Conservation (phyloP, 768 basidiomycete species). For the Leccinum uliginosum region DNA sequence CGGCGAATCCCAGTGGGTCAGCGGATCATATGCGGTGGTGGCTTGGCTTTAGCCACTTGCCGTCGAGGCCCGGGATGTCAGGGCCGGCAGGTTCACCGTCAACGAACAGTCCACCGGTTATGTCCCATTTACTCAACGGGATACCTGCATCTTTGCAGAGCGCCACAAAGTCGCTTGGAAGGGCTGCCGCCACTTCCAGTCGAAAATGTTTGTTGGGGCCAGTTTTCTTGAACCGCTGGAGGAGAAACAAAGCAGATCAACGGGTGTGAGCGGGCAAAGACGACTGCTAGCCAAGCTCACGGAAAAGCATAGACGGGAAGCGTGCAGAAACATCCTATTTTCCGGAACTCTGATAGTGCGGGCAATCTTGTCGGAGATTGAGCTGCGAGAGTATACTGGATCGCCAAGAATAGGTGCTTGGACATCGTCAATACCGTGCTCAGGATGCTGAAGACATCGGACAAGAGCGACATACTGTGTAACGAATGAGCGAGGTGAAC, state of each 20-base stretch:
- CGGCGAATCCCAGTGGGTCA: conserved; percentile 2
- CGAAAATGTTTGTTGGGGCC: conserved; percentile 47
- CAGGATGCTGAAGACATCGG: background rate
- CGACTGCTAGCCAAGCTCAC: conserved; percentile 33
- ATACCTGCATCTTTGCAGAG: conserved; percentile 48
- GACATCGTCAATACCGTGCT: conserved; percentile 9
- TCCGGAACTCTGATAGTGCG: conserved; percentile 32
- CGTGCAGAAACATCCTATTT: conserved; percentile 57
- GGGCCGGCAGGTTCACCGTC: conserved; percentile 38
- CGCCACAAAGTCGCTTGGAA: conserved; percentile 51
- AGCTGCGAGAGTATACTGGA: conserved; percentile 40
- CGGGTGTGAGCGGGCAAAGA: background rate
- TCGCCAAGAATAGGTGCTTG: conserved; percentile 70
- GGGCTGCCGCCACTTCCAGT: conserved; percentile 52
- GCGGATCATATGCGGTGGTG: conserved; percentile 10
- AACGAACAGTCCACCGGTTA: conserved; percentile 44
- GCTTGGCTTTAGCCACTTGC: conserved; percentile 29
- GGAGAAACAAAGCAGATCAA: background rate
- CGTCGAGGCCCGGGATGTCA: conserved; percentile 37
- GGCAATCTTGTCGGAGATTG: conserved; percentile 28
- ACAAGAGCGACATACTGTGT: conserved; percentile 33
- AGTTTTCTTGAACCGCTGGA: conserved; percentile 44
- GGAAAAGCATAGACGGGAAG: conserved; percentile 51
- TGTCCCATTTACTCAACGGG: conserved; percentile 32
- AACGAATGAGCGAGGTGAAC: conserved; percentile 54